These are phyloP conservation scores for Gnomoniopsis sp. DNA, from an alignment of 2,329 filamentous ascomycete species.

Conservation along the genomic window DNA sequence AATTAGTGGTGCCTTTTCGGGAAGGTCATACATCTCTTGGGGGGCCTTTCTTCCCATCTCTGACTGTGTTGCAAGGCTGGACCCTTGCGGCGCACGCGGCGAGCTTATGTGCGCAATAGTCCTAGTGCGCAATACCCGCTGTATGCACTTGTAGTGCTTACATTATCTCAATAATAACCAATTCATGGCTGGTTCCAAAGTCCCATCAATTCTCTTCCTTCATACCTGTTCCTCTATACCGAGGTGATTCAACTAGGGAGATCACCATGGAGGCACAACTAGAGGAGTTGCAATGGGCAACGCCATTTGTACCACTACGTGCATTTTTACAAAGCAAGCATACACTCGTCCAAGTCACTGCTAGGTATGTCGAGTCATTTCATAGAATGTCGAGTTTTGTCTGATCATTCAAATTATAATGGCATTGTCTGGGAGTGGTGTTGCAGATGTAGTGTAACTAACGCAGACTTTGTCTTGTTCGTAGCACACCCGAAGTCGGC, in stretches of 20 bases:
- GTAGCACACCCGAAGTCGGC: slow-evolving; percentile 7
- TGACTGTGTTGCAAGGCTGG: too few relatives aligned
- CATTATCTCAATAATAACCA: background rate
- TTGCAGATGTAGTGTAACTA: background rate
- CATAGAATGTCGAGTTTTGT: too few relatives aligned
- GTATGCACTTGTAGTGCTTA: too few relatives aligned
- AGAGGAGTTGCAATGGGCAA: background rate
- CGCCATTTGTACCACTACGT: background rate
- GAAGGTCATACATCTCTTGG: background rate
- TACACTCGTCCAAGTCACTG: background rate
- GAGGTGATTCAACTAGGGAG: background rate
- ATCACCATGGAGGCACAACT: background rate
- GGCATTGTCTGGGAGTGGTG: background rate
- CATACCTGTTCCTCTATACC: background rate
- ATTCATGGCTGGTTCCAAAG: background rate
- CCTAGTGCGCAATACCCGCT: background rate
- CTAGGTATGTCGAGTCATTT: background rate
- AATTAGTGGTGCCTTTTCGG: background rate
- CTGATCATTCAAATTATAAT: background rate
- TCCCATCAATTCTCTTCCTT: background rate
- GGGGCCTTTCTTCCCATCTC: too few relatives aligned
- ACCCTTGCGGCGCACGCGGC: background rate
- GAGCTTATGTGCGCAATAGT: background rate
- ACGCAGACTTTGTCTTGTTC: background rate
- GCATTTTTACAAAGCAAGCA: background rate